These are phyloP conservation scores for Melanomma pulvis-pyrius DNA, from an alignment of 495 filamentous ascomycete species.

Conservation along the genomic window DNA sequence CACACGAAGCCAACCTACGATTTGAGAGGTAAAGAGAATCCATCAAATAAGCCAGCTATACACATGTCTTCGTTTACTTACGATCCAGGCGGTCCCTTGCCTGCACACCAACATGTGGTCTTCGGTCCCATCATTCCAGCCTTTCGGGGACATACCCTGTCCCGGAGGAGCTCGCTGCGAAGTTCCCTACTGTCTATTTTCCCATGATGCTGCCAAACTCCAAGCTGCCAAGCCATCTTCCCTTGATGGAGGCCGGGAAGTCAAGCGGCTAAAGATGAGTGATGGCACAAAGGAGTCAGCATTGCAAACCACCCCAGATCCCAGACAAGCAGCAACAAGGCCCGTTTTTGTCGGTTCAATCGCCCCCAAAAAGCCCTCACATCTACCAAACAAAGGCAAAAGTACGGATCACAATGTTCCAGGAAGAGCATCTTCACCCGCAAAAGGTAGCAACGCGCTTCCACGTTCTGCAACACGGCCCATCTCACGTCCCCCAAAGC, in stretches of 20 bases:
- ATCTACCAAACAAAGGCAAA: slow-evolving; percentile 21
- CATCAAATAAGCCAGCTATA: too few relatives aligned
- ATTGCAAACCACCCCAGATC: neutral
- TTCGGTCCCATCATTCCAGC: neutral
- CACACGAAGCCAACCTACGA: neutral
- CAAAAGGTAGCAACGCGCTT: neutral
- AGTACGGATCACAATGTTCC: slow-evolving; percentile 30
- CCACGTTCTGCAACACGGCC: slow-evolving; percentile 7
- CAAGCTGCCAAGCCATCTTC: neutral
- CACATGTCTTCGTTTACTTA: neutral
- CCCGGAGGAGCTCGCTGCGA: slow-evolving; percentile 9
- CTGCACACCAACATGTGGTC: slow-evolving; percentile 11
- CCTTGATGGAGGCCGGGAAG: neutral
- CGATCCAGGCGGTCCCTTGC: neutral
- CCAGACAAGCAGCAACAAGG: neutral
- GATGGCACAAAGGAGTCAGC: neutral
- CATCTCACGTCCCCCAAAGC: slow-evolving; percentile 43
- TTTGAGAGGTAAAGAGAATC: too few relatives aligned
- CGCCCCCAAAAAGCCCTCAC: neutral
- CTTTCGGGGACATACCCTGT: slow-evolving; percentile 10
- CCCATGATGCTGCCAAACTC: slow-evolving; percentile 6
- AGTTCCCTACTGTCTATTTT: slow-evolving; percentile 25
- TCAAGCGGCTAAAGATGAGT: slow-evolving; percentile 4
- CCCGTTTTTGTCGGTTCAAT: slow-evolving; percentile 1
- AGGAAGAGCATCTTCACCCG: neutral